These are phyloP conservation scores for Mycogone perniciosa DNA, from an alignment of 2,329 filamentous ascomycete genomes.

Conservation along the genomic window DNA sequence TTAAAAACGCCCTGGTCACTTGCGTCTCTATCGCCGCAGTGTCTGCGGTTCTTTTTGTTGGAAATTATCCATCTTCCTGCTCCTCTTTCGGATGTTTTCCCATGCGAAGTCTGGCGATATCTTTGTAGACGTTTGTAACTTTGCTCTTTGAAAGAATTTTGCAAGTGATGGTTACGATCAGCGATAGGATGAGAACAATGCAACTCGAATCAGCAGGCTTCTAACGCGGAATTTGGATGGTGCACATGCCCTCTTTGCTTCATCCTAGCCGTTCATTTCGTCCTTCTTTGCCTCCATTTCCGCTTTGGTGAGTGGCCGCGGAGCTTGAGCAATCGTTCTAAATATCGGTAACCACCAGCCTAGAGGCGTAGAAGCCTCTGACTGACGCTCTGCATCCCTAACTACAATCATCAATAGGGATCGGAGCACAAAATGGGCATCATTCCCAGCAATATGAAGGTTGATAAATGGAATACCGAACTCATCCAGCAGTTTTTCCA, in stretches of 20 bases:
- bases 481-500: constrained; percentile 3
- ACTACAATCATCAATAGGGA: constrained; percentile 7
- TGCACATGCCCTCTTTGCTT: too few relatives aligned
- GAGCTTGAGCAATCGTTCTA: constrained; percentile 3
- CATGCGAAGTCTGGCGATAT: too few relatives aligned
- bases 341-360: neutral
- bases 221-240: too few relatives aligned
- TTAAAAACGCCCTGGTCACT: neutral
- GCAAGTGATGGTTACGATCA: too few relatives aligned
- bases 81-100: too few relatives aligned
- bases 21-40: neutral
- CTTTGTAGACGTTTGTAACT: too few relatives aligned
- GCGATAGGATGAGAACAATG: too few relatives aligned
- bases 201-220: too few relatives aligned
- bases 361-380: neutral
- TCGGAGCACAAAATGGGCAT: constrained; percentile 4
- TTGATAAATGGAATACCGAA: constrained; percentile 1
- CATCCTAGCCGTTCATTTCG: too few relatives aligned
- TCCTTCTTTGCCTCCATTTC: neutral
- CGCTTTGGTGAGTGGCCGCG: neutral
- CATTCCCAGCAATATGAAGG: constrained; percentile 5
- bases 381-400: neutral
- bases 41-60: neutral
- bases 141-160: too few relatives aligned
- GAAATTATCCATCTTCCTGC: too few relatives aligned